Base-by-base conservation (phyloP, 2,329 filamentous ascomycete genomes). In the Phyllosticta capitalensis region DNA sequence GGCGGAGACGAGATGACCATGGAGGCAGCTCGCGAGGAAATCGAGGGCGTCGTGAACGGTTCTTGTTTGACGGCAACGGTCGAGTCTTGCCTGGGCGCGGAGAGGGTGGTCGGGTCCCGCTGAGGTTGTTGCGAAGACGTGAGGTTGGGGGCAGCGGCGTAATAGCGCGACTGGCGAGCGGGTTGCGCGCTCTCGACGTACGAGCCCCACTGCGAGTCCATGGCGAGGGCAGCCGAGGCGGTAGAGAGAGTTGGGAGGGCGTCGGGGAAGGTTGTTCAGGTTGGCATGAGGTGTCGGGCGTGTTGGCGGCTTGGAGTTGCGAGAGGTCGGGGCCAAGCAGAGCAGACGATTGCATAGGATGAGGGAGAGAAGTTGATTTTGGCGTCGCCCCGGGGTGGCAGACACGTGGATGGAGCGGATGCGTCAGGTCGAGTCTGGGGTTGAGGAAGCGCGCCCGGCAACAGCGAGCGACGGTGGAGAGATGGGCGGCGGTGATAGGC, bases 1-100 rank as follows among this genome's bases (percentile, higher is more conserved):
- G 61, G 65, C 59, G 72, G 73, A 63, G 72, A 72, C 9, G 69
- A 65, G 52, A 75, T 66, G 20, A 70, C 65, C 63, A 75, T 69
- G 52, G 72, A 70, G 58, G 66, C 69, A 58, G 72, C 66, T 58
- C 73, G 71, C 45, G 71, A 72, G 57, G 68, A 66, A 54, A 66
- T 68, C 20, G 67, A 64, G 52, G 72, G 68, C 48, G 71, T 68
- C 48, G 66, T 64, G 61, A 71, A 73, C n/a, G 66, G 54, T 59
- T 74, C 71, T 61, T 68, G 70, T 65, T 72, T 73, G 28, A 19
- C 58, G 49, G 55, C 52, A 28, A 17, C 26, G 20, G 51, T 9
- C 26, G 57, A 53, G 20, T 59, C 58, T 6, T 52, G 52, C 21
- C 58, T 52, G 50, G 67, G 64, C 62, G 68, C 67, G 62, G 67